A percentile compares a stretch with the other conserved stretches of the same genome.
These are phyloP conservation scores for Paratinospora sagittata DNA, from an alignment of 164 flowering plant species.

Conservation along the genomic window DNA sequence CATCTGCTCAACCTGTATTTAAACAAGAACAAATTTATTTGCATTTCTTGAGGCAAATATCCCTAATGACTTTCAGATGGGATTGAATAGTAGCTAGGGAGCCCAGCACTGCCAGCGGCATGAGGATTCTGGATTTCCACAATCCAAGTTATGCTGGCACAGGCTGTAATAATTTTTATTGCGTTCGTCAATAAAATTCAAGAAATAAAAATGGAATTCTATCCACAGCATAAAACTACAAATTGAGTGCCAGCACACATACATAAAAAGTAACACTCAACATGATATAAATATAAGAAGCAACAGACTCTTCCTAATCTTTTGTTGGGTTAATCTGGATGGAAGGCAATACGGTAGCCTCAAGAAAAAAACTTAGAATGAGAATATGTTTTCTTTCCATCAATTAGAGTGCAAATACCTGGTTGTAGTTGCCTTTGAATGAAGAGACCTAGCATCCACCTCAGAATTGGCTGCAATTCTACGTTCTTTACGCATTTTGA, in stretches of 20 bases:
- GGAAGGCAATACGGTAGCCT: not conserved
- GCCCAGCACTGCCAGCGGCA: no score
- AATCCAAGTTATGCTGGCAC: not conserved
- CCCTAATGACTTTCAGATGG: not conserved
- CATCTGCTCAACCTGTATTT: constrained; percentile 74
- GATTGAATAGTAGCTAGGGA: no score
- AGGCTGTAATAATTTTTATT: not conserved
- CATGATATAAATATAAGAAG: not conserved
- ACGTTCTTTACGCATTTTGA: constrained; percentile 71
- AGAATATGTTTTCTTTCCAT: not conserved
- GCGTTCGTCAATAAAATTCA: not conserved
- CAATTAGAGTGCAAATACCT: constrained; percentile 39
- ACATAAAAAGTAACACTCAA: not conserved
- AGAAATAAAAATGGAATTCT: not conserved
- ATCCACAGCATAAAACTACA: not conserved
- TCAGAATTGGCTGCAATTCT: constrained; percentile 42
- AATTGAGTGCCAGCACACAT: not conserved
- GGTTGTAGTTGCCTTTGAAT: constrained; percentile 80
- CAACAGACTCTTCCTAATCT: no score
- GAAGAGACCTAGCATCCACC: constrained; percentile 42
- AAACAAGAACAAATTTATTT: constrained; percentile 5
- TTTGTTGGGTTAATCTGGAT: no score
- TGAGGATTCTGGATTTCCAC: no score
- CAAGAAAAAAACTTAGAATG: not conserved
- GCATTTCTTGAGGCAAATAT: not conserved